phyloP scores from a whole-genome alignment of 352 stramenopile species.

The Phytophthora litchii region DNA sequence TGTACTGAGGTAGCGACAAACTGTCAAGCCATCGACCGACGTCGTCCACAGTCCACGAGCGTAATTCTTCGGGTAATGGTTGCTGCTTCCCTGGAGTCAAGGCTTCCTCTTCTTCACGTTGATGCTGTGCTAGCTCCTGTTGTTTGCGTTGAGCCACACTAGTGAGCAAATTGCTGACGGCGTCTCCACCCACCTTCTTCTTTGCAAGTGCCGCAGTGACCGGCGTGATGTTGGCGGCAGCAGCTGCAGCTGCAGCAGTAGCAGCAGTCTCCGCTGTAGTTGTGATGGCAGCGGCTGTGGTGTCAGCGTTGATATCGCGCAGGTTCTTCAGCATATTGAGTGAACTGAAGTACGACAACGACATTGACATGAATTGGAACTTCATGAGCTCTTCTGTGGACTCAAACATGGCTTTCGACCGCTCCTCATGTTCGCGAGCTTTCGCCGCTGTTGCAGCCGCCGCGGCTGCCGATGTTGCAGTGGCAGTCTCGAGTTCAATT shows the following conservation, averaged over 20 bases:
- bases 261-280: slow-evolving; percentile 89
- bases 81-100: slow-evolving; percentile 52
- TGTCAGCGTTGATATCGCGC: slow-evolving; percentile 94
- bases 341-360: slow-evolving; percentile 94
- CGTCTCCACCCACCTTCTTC: slow-evolving; percentile 74
- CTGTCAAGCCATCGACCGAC: slow-evolving; percentile 92
- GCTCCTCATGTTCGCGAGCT: slow-evolving; percentile 91
- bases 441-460: slow-evolving; percentile 90
- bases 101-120: slow-evolving; percentile 65
- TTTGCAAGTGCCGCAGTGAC: slow-evolving; percentile 30
- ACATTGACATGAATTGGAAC: slow-evolving; percentile 98
- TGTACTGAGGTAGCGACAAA: slow-evolving; percentile 92
- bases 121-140: slow-evolving; percentile 61
- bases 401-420: slow-evolving; percentile 91
- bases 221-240: slow-evolving; percentile 87
- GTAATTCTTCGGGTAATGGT: slow-evolving; percentile 74
- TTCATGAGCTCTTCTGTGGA: slow-evolving; percentile 96
- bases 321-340: slow-evolving; percentile 95
- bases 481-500: slow-evolving; percentile 92
- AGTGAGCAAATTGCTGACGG: slow-evolving; percentile 64
- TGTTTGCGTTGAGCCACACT: slow-evolving; percentile 77
- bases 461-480: slow-evolving; percentile 90
- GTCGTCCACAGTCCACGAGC: slow-evolving; percentile 90
- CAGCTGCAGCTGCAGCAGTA: slow-evolving; percentile 81
- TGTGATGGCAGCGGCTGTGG: slow-evolving; percentile 85